These are phyloP conservation scores for Neofusicoccum kwambonambiense DNA, from an alignment of 2,329 filamentous ascomycete genomes.

Conservation along the genomic window DNA sequence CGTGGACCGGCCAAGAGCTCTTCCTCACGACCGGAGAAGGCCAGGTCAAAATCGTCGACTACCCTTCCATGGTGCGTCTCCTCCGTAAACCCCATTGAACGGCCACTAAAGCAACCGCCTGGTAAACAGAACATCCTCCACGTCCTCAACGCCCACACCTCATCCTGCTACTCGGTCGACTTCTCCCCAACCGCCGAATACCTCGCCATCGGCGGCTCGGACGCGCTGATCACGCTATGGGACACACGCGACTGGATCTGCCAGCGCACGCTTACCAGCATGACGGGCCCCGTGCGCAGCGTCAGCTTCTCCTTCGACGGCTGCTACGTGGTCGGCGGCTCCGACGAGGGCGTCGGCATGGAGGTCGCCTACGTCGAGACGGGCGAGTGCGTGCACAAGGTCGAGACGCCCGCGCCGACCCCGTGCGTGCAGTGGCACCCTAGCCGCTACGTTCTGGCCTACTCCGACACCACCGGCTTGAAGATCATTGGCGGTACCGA, in stretches of 20 bases:
- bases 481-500: slow-evolving; percentile 61
- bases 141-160: slow-evolving; percentile 69
- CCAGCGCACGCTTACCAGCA: slow-evolving; percentile 66
- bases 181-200: slow-evolving; percentile 70
- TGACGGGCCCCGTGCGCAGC: slow-evolving; percentile 68
- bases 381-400: slow-evolving; percentile 68
- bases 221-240: slow-evolving; percentile 74
- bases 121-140: slow-evolving; percentile 44
- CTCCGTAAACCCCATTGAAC: slow-evolving; percentile 23
- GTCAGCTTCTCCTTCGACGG: slow-evolving; percentile 79
- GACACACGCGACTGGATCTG: slow-evolving; percentile 77
- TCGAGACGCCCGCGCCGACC: slow-evolving; percentile 65
- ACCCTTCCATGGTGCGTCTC: slow-evolving; percentile 37
- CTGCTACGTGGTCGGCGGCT: slow-evolving; percentile 70
- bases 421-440: slow-evolving; percentile 75
- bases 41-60: slow-evolving; percentile 61
- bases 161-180: slow-evolving; percentile 66
- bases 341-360: slow-evolving; percentile 69
- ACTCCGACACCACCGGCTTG: slow-evolving; percentile 64
- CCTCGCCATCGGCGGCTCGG: slow-evolving; percentile 72
- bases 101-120: not conserved
- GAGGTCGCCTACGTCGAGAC: slow-evolving; percentile 72
- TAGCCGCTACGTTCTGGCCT: slow-evolving; percentile 70
- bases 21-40: slow-evolving; percentile 72
- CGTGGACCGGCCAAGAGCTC: slow-evolving; percentile 68